Evolutionary conservation across 371 early-diverging fungal genomes (phyloP), one percentile per base, ranked within the genome.

Genomic region (Mortierella sp.): DNA sequence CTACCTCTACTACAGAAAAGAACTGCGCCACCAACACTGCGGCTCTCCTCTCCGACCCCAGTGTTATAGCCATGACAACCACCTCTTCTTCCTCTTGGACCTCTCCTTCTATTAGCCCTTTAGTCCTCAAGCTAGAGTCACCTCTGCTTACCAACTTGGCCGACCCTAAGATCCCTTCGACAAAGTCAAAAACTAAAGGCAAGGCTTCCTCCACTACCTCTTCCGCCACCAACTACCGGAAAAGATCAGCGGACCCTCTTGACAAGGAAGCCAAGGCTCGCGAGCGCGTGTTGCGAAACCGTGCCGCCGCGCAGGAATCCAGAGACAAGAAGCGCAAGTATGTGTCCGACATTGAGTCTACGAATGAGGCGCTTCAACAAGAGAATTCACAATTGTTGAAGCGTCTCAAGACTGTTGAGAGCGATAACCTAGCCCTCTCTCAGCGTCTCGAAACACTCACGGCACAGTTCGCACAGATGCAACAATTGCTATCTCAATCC

Each of bases 291-390:
- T 76, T 96, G 68, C 90, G 95, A 49, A 96, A 96, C 85, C 90
- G 96, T n/a, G 92, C 93, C 26, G 96, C 96, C 15, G 96, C 96
- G 29, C 96, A 95, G 84, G 89, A 92, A 53, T 94, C 94, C 47
- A 91, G 96, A 43, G 96, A 96, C 83, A 95, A 93, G 85, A 95
- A 95, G 83, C 90, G 93, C 55, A 88, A 90, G 68, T 93, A 94
- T 79, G 83, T 95, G 42, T 86, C 93, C 61, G 91, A 89, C 32
- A 89, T 96, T 45, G 96, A 96, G 79, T 68, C 81, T 53, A 83
- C 85, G 54, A 95, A 95, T 83, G 85, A 86, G 26, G 69, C 78
- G 35, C 89, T 95, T 34, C 76, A 79, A 58, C 82, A 89, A 59
- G 90, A 94, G 84, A 94, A 94, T 78, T 83, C 83, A 42, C 83